Conservation (phyloP, 352 stramenopile species). For the Pythium volutum region DNA sequence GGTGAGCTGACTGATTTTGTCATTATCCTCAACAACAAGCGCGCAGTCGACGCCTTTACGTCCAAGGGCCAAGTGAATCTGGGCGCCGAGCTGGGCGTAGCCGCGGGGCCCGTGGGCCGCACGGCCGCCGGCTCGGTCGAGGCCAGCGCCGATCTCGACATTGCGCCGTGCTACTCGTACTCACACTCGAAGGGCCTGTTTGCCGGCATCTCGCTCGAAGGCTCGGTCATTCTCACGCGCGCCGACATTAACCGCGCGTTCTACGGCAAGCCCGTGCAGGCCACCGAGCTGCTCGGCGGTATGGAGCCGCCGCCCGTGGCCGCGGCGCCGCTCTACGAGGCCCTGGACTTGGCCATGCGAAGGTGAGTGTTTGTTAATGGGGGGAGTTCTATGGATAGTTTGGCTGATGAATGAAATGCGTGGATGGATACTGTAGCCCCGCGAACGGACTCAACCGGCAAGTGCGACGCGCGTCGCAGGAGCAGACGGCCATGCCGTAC, state of each 20-base stretch:
- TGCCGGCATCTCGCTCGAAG: conserved; percentile 87
- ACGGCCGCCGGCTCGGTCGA: conserved; percentile 73
- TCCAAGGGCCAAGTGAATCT: conserved; percentile 89
- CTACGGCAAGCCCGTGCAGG: conserved; percentile 80
- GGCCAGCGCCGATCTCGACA: conserved; percentile 67
- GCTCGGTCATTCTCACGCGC: conserved; percentile 87
- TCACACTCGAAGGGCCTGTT: conserved; percentile 90
- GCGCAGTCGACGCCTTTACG: conserved; percentile 82
- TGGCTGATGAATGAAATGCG: not conserved
- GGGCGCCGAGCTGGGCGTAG: conserved; percentile 86
- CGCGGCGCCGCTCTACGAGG: conserved; percentile 83
- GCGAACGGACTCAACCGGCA: conserved; percentile 61
- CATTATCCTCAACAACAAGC: conserved; percentile 91
- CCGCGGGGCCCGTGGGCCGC: conserved; percentile 88
- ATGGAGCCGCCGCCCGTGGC: conserved; percentile 77
- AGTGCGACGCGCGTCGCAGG: conserved; percentile 12
- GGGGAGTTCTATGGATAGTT: not conserved
- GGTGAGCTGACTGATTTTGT: conserved; percentile 93
- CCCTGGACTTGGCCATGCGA: conserved; percentile 58
- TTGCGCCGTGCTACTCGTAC: conserved; percentile 91
- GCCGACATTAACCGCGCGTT: conserved; percentile 91
- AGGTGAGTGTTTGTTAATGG: conserved; percentile 34
- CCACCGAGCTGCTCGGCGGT: conserved; percentile 70
- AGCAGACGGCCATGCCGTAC: not conserved
- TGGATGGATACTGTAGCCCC: conserved; percentile 30